phyloP scores from a whole-genome alignment of 345 rosid genomes.

The Corchorus capsularis region DNA sequence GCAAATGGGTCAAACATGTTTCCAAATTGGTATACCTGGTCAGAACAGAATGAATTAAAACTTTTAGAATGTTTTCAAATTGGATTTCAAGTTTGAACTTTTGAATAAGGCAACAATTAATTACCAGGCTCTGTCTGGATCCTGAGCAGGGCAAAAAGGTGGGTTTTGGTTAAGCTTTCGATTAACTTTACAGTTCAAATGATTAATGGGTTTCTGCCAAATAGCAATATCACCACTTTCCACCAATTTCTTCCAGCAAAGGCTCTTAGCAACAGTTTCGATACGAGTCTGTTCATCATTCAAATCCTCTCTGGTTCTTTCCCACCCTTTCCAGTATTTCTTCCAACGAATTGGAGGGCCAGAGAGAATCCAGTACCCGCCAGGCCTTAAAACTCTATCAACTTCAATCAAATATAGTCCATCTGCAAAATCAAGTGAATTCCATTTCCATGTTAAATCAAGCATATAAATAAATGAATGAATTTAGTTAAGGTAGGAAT shows the following conservation, averaged over 20 bases:
- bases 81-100: too few relatives aligned
- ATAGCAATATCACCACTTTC: constrained; percentile 61
- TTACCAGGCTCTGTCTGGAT: constrained; percentile 56
- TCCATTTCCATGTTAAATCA: background rate
- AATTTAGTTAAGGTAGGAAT: background rate
- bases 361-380: constrained; percentile 74
- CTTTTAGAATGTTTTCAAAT: background rate
- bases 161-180: constrained; percentile 36
- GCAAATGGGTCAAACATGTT: constrained; percentile 55
- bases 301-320: constrained; percentile 48
- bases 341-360: constrained; percentile 76
- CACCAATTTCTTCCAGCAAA: constrained; percentile 59
- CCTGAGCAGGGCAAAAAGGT: constrained; percentile 42
- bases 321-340: constrained; percentile 55
- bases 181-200: constrained; percentile 44
- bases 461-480: background rate
- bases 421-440: constrained; percentile 29
- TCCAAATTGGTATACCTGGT: constrained; percentile 63
- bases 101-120: background rate
- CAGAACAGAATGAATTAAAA: background rate
- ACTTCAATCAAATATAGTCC: constrained; percentile 63
- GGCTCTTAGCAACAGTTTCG: constrained; percentile 45
- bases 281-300: constrained; percentile 48
- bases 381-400: constrained; percentile 68
- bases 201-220: constrained; percentile 72